Conservation (phyloP, 2,329 filamentous ascomycete species). For the Neopestalotiopsis rosae region DNA sequence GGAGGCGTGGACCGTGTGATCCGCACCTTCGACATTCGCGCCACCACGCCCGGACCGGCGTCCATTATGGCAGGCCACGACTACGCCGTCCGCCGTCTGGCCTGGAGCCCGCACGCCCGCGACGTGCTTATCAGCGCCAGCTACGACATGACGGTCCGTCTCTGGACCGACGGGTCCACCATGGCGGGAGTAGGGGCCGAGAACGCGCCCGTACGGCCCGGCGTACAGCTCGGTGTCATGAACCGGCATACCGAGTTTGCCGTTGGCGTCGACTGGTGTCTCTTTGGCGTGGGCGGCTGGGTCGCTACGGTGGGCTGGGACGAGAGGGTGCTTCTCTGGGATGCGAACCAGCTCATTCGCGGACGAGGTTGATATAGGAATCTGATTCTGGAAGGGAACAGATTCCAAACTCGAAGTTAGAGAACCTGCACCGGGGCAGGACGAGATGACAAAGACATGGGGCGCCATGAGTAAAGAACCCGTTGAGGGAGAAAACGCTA, state of each 20-base stretch:
- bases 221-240: slow-evolving; percentile 84
- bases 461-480: no score
- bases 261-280: slow-evolving; percentile 95
- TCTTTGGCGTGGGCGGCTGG: slow-evolving; percentile 96
- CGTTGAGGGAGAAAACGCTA: no score
- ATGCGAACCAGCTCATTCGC: slow-evolving; percentile 58
- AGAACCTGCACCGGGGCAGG: no score
- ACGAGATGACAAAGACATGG: no score
- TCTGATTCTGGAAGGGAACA: no score
- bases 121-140: slow-evolving; percentile 87
- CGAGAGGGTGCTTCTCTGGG: slow-evolving; percentile 89
- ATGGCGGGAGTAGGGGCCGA: slow-evolving; percentile 37
- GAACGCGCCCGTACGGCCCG: slow-evolving; percentile 51
- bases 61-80: slow-evolving; percentile 83
- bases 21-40: slow-evolving; percentile 88
- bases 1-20: slow-evolving; percentile 88
- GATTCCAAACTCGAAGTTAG: no score
- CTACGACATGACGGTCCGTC: slow-evolving; percentile 96
- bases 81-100: slow-evolving; percentile 84
- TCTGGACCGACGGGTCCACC: slow-evolving; percentile 81
- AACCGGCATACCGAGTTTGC: slow-evolving; percentile 94
- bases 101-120: slow-evolving; percentile 93
- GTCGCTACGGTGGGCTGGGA: slow-evolving; percentile 96
- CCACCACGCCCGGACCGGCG: slow-evolving; percentile 73
- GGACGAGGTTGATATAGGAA: not conserved